Percentiles rank a stretch among this genome's conserved stretches.
Evolutionary conservation across 352 stramenopile genomes (phyloP).

Genomic region (Pythium rishiriense): DNA sequence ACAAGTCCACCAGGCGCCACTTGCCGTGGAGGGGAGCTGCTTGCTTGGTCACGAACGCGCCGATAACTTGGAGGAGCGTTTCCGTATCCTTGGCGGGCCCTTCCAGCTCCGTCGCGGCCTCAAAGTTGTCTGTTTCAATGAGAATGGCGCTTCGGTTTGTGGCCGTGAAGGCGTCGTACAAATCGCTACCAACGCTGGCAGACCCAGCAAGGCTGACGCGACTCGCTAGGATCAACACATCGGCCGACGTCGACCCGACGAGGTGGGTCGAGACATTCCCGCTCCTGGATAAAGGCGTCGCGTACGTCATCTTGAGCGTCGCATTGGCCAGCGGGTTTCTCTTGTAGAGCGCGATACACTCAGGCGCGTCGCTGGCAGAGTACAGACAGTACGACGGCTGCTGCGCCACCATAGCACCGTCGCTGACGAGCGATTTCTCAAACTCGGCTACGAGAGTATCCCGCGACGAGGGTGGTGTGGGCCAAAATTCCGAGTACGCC

Average conservation of each 20-base stretch:
- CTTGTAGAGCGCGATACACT: constrained; percentile 15
- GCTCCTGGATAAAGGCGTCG: background rate
- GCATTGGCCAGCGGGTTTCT: background rate
- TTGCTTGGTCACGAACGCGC: constrained; percentile 11
- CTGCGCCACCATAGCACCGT: constrained; percentile 4
- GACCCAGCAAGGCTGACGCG: constrained; percentile 4
- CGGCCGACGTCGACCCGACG: background rate
- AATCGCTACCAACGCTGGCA: background rate
- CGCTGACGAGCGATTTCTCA: constrained; percentile 6
- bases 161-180: constrained; percentile 9
- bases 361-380: background rate
- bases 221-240: constrained; percentile 19
- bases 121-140: constrained; percentile 14
- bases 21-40: constrained; percentile 1
- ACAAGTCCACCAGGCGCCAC: constrained; percentile 4
- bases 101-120: background rate
- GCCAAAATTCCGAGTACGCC: constrained; percentile 21
- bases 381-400: constrained; percentile 10
- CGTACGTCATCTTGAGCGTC: constrained; percentile 1
- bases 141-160: background rate
- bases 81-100: background rate
- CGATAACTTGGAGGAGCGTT: constrained; percentile 5
- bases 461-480: background rate
- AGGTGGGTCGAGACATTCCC: background rate
- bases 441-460: background rate